Evolutionary conservation across 108 stramenopile species (phyloP), one percentile per base, ranked within the genome.

Genomic region (Discostella stelligeroides): DNA sequence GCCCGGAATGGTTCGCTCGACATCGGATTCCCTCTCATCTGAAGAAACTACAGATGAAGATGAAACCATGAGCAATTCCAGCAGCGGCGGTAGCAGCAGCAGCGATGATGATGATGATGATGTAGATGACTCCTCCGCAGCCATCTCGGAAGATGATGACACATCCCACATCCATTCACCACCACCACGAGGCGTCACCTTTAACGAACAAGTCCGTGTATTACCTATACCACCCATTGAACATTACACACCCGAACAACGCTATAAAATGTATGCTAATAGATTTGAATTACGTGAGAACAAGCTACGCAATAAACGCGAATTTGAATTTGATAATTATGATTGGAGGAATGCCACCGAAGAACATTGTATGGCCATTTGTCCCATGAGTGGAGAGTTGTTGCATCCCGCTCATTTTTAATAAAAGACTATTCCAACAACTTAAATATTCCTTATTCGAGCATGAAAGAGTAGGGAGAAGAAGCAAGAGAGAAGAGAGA

Each of bases 291-390:
- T 82, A 14, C 72, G 77, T 0, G 18, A 56, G 12, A 75, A 82
- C 67, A 82, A 79, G 51, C 23, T 68, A 18, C 57, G 73, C 1
- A 76, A 75, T 60, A 82, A 82, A 55, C 65, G 70, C 1, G 81
- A 82, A 30, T 82, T 40, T 60, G 77, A 71, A n/a, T 74, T 58
- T 42, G 81, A 82, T 39, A 20, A 46, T 30, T 38, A 79, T 37
- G 81, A 82, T 71, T 82, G 81, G 81, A 59, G 55, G 60, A 78
- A 68, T 60, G 81, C 66, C 7, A 68, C 72, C 12, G 82, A 82
- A 34, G 82, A 82, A 41, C 21, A 30, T 23, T 77, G 79, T 21
- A 82, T 82, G 82, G 47, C 58, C 53, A n/a, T 39, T 13, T 27
- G 47, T 42, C 61, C 68, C 29, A 45, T 27, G 13, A 69, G 43